These are phyloP conservation scores for Synchytrium microbalum DNA, from an alignment of 371 early-diverging fungal species.

Conservation along the genomic window DNA sequence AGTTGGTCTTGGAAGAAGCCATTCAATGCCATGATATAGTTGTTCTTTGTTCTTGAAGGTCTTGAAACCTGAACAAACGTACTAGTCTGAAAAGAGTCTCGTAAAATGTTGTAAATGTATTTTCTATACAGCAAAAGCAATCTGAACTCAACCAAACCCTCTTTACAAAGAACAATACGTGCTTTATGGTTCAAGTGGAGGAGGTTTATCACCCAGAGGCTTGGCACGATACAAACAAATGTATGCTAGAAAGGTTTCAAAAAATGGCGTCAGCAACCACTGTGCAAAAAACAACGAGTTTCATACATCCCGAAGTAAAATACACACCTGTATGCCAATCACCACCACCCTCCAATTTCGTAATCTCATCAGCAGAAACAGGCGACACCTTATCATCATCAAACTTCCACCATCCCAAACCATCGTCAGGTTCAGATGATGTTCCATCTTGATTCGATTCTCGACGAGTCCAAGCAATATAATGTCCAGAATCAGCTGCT, in stretches of 20 bases:
- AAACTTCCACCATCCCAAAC: slow-evolving; percentile 33
- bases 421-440: slow-evolving; percentile 8
- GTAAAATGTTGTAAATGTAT: neutral
- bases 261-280: slow-evolving; percentile 11
- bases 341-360: slow-evolving; percentile 83
- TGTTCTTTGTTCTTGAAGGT: neutral
- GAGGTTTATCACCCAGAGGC: slow-evolving; percentile 6
- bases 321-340: slow-evolving; percentile 40
- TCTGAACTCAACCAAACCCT: neutral
- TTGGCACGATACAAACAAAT: slow-evolving; percentile 24
- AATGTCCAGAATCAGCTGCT: slow-evolving; percentile 82
- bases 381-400: slow-evolving; percentile 92
- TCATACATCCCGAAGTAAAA: neutral
- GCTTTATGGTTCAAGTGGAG: neutral
- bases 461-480: slow-evolving; percentile 58
- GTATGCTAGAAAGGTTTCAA: slow-evolving; percentile 14
- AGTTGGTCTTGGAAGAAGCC: too few species aligned
- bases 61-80: too few species aligned
- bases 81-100: too few species aligned
- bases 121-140: neutral
- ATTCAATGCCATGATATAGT: too few species aligned
- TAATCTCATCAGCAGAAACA: slow-evolving; percentile 76
- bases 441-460: neutral
- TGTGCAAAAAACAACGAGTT: neutral
- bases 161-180: neutral